Conservation (phyloP, 1,284 basidiomycete genomes). For the Jaminaea rosea region DNA sequence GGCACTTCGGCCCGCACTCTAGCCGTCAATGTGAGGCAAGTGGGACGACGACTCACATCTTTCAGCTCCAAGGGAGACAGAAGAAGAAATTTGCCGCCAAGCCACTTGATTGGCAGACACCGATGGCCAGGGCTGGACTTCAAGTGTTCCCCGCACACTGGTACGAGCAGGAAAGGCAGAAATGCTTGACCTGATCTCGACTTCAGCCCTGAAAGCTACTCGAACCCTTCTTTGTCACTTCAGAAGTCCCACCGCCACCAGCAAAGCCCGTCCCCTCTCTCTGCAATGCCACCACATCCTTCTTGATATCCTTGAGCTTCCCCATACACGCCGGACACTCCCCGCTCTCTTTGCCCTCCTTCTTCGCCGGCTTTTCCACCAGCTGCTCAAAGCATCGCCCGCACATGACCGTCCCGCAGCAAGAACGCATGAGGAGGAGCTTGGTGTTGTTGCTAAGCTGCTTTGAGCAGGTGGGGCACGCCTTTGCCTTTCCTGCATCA, state of each 20-base stretch:
- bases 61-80: no score
- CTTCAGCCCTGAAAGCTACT: conserved; percentile 16
- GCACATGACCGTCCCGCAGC: not conserved
- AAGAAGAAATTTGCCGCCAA: no score
- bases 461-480: not conserved
- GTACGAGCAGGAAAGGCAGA: no score
- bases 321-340: conserved; percentile 68
- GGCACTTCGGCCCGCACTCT: no score
- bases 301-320: conserved; percentile 51
- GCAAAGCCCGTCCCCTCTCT: conserved; percentile 16
- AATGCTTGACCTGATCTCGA: no score
- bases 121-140: no score
- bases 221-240: conserved; percentile 11
- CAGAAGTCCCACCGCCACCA: conserved; percentile 8
- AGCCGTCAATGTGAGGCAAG: no score
- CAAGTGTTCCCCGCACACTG: no score
- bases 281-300: conserved; percentile 11
- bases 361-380: conserved; percentile 53
- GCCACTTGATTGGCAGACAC: no score
- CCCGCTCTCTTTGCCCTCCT: not conserved
- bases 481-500: not conserved
- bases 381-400: conserved; percentile 53
- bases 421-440: not conserved
- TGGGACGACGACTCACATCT: no score
- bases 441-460: conserved; percentile 1